phyloP scores from a whole-genome alignment of 2,329 filamentous ascomycete species.

The Nannizziopsis barbatae region DNA sequence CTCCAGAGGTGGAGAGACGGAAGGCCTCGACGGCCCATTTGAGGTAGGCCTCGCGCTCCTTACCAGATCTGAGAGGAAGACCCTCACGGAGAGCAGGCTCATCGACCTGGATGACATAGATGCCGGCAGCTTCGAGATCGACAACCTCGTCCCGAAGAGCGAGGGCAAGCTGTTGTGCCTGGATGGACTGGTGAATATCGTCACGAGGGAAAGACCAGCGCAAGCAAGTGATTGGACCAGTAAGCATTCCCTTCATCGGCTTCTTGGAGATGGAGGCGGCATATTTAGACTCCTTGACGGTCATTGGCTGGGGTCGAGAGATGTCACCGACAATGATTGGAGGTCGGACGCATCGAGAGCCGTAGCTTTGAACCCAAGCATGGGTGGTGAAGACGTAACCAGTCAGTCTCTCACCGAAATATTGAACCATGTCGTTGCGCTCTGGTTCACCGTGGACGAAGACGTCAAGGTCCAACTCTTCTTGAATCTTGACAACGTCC shows the following conservation, averaged over 20 bases:
- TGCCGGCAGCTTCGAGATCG: constrained; percentile 91
- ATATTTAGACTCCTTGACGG: constrained; percentile 99
- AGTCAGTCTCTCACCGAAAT: constrained; percentile 94
- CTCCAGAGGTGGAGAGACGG: constrained; percentile 86
- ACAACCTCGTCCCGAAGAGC: constrained; percentile 97
- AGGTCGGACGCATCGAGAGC: constrained; percentile 93
- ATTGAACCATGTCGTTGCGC: constrained; percentile 99
- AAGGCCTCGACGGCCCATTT: constrained; percentile 96
- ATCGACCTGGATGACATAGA: constrained; percentile 98
- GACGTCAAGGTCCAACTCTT: constrained; percentile 94
- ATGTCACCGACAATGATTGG: constrained; percentile 98
- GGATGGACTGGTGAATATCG: constrained; percentile 96
- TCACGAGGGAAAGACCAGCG: constrained; percentile 99
- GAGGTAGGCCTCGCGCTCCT: constrained; percentile 94
- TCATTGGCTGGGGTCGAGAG: constrained; percentile 93
- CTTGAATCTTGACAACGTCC: constrained; percentile 89
- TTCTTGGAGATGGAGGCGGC: constrained; percentile 91
- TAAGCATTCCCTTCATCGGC: constrained; percentile 99
- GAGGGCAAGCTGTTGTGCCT: constrained; percentile 96
- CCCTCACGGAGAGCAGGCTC: constrained; percentile 98
- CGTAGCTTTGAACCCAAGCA: constrained; percentile 97
- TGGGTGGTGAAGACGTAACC: constrained; percentile 99
- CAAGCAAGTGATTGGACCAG: constrained; percentile 95
- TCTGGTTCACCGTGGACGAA: constrained; percentile 98
- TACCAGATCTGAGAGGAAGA: constrained; percentile 86